Base-by-base conservation (phyloP, 2,329 filamentous ascomycete genomes). In the Talaromyces piceae region DNA sequence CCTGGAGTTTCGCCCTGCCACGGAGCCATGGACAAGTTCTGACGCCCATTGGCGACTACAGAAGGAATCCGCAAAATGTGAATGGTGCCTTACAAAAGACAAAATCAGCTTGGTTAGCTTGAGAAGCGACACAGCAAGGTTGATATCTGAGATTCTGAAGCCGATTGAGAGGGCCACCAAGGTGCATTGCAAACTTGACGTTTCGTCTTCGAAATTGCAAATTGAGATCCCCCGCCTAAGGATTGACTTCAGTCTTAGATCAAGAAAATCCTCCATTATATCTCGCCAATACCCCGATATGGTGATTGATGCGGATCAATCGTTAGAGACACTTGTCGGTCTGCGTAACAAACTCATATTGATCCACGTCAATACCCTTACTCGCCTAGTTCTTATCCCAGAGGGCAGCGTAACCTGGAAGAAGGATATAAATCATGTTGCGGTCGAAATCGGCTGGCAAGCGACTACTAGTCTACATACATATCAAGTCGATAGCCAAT, bases 261-360 rank as follows among this genome's bases (percentile, higher is more conserved):
- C 31, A 26, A 37, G 37, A 43, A 13, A 31, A n/a, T 41, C 47
- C 30, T 22, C 37, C 26, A 49, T 49, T 11, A 23, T n/a, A 25
- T 49, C 33, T 49, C 16, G 30, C 20, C 46, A 49, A 27, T 46
- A 27, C 22, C 13, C 70, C 0, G 76, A 73, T 1, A 78, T 80
- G 72, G 55, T 58, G 0, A 57, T 84, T 2, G 77, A 81, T 54
- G 12, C 53, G 0, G 25, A 68, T 9, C 79, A 81, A 55, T 58
- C 60, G 2, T 58, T 80, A 2, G 74, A 68, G 0, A 73, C 77
- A 0, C 62, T 82, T 4, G 57, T 74, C 27, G 80, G 80, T 0
- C 65, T 83, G 0, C 25, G 57, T 1, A 77, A 67, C 57, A 78
- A 75, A 53, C 65, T 84, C 0, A 64, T 82, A 0, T 58, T 83